Percentiles rank a stretch among this genome's conserved stretches.
Evolutionary conservation across 306 rosid genomes (phyloP).

Genomic region (Inga laurina): DNA sequence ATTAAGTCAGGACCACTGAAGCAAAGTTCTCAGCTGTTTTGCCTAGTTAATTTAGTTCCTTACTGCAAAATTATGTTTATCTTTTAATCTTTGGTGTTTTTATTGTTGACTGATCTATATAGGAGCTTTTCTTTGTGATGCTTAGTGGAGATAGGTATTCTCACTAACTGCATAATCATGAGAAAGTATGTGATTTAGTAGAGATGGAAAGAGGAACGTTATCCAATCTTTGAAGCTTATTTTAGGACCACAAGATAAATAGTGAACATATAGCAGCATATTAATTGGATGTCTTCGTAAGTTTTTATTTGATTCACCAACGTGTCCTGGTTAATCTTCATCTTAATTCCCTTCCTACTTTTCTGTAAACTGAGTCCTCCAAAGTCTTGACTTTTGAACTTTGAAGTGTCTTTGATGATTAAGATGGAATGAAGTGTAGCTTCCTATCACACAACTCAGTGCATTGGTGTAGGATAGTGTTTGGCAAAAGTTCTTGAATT

Average conservation of each 20-base stretch:
- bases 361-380: conserved; percentile 22
- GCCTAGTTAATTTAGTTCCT: too few species aligned
- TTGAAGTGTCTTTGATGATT: conserved; percentile 20
- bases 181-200: background rate
- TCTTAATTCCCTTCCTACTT: background rate
- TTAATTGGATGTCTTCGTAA: background rate
- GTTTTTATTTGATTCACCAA: conserved; percentile 1
- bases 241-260: conserved; percentile 6
- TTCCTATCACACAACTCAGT: background rate
- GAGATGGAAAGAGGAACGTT: conserved; percentile 13
- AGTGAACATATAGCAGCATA: conserved; percentile 1
- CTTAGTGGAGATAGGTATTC: background rate
- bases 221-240: conserved; percentile 28
- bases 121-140: conserved; percentile 7
- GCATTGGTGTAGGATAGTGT: background rate
- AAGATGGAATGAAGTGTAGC: conserved; percentile 7
- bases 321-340: conserved; percentile 19
- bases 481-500: background rate
- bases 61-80: too few species aligned
- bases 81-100: background rate
- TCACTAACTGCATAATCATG: background rate
- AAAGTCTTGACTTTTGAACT: conserved; percentile 14
- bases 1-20: background rate
- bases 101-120: background rate
- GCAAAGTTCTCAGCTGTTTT: background rate